Evolutionary conservation across 139 green algal genomes (phyloP).

Genomic region (Trebouxia sp.): DNA sequence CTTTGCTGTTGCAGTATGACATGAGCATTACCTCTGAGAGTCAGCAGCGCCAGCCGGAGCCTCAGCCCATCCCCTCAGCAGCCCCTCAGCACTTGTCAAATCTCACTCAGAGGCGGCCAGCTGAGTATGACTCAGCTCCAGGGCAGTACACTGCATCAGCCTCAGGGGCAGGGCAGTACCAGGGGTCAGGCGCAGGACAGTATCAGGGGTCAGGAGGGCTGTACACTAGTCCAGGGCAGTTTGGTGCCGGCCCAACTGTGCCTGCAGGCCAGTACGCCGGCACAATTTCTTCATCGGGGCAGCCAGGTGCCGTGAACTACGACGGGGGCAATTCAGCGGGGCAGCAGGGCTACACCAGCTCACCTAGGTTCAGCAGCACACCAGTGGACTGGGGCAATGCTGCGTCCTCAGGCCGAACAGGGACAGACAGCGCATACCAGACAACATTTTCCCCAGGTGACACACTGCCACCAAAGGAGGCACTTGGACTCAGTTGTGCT

Average conservation of each 20-base stretch:
- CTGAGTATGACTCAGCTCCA: neutral
- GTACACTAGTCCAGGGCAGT: neutral
- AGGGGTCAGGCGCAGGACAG: neutral
- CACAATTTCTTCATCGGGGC: too few species aligned
- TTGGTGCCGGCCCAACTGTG: too few species aligned
- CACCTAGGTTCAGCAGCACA: conserved; percentile 13
- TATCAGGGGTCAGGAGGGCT: neutral
- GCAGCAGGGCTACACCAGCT: neutral
- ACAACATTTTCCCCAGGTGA: neutral
- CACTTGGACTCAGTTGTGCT: too few species aligned
- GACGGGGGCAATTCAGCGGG: neutral
- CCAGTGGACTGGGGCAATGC: neutral
- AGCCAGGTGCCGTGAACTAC: too few species aligned
- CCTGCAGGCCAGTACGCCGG: neutral
- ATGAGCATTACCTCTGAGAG: conserved; percentile 1
- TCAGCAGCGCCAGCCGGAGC: neutral
- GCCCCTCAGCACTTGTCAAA: neutral
- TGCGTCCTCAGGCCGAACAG: neutral
- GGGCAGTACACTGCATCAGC: conserved; percentile 9
- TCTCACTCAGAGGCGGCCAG: neutral
- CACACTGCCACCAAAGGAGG: too few species aligned
- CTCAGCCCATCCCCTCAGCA: neutral
- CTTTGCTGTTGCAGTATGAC: conserved; percentile 2
- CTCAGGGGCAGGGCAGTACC: neutral
- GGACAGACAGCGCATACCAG: neutral